Evolutionary conservation across 371 early-diverging fungal species (phyloP), one percentile per base, ranked within the genome.

Genomic region (Mucor lusitanicus): DNA sequence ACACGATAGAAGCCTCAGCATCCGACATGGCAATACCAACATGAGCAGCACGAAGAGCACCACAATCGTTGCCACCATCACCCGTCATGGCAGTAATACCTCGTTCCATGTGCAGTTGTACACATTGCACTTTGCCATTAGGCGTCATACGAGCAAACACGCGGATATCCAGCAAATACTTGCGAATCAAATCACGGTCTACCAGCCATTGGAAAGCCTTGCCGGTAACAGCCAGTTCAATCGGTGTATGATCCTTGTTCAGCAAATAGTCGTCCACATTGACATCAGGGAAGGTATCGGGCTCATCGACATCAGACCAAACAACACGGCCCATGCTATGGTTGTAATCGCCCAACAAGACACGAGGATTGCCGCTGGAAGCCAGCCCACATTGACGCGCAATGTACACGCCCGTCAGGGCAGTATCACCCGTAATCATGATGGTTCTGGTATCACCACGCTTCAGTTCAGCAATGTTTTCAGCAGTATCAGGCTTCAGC

Each of bases 51-150:
- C 92, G 92, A 57, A 98, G 80, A 11, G 97, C 99, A 62, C 94
- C 96, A 70, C 94, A 93, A 74, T 98, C 99, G 80, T 98, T 98
- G 57, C 92, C 96, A 69, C 99, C 99, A 79, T 98, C 99, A 60
- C 99, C 99, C 68, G 93, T 92, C 93, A 95, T 94, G 33, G 91
- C 94, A 25, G 93, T 92, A 46, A 93, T 85, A 42, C 86, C 88
- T 35, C 85, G 82, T 60, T 85, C 84, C 91, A 91, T 91, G 73
- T 91, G 92, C 55, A 90, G 80, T 48, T 90, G 81, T n/a, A 94
- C 85, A 67, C 91, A 90, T 28, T 83, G 74, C 5, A 87, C 87
- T 71, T 94, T 94, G 67, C 89, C 87, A 46, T 76, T 75, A 17
- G 94, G 93, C 23, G 85, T 87, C 90, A 95, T 92, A 68, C 94